These are phyloP conservation scores for Rubia peregrina DNA, from an alignment of 305 asterid species.

Conservation along the genomic window DNA sequence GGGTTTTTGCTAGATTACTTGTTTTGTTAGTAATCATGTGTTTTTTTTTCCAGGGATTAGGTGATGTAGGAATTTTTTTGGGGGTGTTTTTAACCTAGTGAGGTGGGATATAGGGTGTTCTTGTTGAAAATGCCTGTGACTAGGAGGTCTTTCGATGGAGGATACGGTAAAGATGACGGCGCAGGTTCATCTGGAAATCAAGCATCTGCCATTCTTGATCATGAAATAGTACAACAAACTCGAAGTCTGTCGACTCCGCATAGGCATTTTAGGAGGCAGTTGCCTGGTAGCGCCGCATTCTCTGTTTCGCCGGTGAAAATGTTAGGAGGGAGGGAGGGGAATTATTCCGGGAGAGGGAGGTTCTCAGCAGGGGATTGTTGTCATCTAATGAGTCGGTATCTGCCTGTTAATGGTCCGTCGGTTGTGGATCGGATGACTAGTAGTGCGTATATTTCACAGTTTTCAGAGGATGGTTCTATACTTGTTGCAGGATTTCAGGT, in stretches of 20 bases:
- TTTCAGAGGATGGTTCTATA: conserved; percentile 83
- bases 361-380: conserved; percentile 71
- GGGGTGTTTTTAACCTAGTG: background rate
- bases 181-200: conserved; percentile 24
- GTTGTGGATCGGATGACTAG: conserved; percentile 57
- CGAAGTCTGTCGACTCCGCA: conserved; percentile 47
- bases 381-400: conserved; percentile 67
- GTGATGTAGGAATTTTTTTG: conserved; percentile 1
- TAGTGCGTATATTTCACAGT: conserved; percentile 70
- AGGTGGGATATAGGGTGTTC: background rate
- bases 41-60: conserved; percentile 4
- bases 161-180: conserved; percentile 23
- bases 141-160: conserved; percentile 17
- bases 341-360: conserved; percentile 72
- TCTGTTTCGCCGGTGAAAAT: conserved; percentile 71
- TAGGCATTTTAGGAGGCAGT: conserved; percentile 26
- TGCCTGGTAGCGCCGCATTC: conserved; percentile 34
- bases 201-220: conserved; percentile 30
- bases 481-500: conserved; percentile 98
- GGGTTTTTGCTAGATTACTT: background rate
- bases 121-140: conserved; percentile 46
- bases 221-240: conserved; percentile 59
- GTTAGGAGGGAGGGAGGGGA: conserved; percentile 74
- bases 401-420: conserved; percentile 58
- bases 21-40: background rate